phyloP scores from a whole-genome alignment of 139 green algal genomes.

The Dunaliella primolecta region DNA sequence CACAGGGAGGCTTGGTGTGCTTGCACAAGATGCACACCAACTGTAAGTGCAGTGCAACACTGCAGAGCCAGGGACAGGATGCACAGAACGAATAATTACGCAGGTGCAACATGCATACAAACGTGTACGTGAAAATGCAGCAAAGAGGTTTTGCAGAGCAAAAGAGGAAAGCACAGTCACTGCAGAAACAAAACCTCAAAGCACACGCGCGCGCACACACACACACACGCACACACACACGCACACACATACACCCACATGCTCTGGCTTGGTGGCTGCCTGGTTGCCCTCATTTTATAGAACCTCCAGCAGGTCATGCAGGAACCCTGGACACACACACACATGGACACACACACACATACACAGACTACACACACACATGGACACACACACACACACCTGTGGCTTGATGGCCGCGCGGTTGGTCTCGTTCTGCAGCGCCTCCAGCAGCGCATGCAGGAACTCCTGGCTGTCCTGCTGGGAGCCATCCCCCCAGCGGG shows the following conservation, averaged over 20 bases:
- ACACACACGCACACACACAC: background rate
- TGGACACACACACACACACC: background rate
- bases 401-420: slow-evolving; percentile 41
- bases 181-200: too few relatives aligned
- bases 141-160: too few relatives aligned
- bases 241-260: slow-evolving; percentile 1
- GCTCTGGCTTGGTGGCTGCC: slow-evolving; percentile 35
- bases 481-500: slow-evolving; percentile 51
- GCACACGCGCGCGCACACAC: background rate
- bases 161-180: too few relatives aligned
- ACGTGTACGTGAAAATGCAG: too few relatives aligned
- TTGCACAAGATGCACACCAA: too few relatives aligned
- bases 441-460: slow-evolving; percentile 70
- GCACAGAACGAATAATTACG: too few relatives aligned
- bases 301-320: too few relatives aligned
- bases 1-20: too few relatives aligned
- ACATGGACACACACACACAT: background rate
- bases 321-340: background rate
- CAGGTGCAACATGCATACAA: too few relatives aligned
- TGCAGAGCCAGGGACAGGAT: too few relatives aligned
- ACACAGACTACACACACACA: background rate
- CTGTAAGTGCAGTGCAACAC: too few relatives aligned
- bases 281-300: slow-evolving; percentile 57
- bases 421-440: slow-evolving; percentile 55
- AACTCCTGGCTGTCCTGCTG: slow-evolving; percentile 67